These are phyloP conservation scores for Ceratobasidium sp. DNA, from an alignment of 1,284 basidiomycete genomes.

Conservation along the genomic window DNA sequence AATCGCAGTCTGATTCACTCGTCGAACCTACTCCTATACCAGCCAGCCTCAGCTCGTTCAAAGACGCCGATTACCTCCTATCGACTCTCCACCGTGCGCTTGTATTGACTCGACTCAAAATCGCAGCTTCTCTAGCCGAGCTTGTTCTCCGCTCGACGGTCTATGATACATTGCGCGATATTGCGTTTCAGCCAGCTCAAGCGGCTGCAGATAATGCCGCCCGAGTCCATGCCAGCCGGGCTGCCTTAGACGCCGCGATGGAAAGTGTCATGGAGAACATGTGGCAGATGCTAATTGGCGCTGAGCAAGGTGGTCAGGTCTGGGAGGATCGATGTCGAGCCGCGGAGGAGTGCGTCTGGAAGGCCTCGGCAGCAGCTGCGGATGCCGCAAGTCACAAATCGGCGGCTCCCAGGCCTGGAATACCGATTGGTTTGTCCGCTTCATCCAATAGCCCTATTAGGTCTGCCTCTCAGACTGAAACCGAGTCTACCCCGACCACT, in stretches of 20 bases:
- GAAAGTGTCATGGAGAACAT: conserved; percentile 19
- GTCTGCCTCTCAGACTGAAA: no score
- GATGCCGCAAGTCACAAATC: no score
- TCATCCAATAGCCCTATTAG: no score
- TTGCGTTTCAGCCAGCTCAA: background rate
- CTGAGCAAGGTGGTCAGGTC: background rate
- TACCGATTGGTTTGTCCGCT: no score
- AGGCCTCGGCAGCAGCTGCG: conserved; percentile 7
- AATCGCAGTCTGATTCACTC: no score
- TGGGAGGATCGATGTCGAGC: conserved; percentile 16
- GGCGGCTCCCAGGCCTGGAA: no score
- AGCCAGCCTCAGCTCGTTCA: background rate
- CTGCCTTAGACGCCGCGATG: conserved; percentile 18
- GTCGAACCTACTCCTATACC: background rate
- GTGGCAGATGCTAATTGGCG: conserved; percentile 7
- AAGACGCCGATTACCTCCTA: background rate
- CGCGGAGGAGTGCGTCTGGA: background rate
- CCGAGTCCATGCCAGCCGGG: conserved; percentile 6
- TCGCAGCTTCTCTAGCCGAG: conserved; percentile 1
- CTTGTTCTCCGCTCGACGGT: conserved; percentile 3
- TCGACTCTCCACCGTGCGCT: conserved; percentile 5
- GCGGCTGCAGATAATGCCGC: background rate
- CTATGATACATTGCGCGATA: background rate
- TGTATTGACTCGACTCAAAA: background rate
- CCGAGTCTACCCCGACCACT: no score